These are phyloP conservation scores for Claviceps capensis DNA, from an alignment of 2,329 filamentous ascomycete species.

Conservation along the genomic window DNA sequence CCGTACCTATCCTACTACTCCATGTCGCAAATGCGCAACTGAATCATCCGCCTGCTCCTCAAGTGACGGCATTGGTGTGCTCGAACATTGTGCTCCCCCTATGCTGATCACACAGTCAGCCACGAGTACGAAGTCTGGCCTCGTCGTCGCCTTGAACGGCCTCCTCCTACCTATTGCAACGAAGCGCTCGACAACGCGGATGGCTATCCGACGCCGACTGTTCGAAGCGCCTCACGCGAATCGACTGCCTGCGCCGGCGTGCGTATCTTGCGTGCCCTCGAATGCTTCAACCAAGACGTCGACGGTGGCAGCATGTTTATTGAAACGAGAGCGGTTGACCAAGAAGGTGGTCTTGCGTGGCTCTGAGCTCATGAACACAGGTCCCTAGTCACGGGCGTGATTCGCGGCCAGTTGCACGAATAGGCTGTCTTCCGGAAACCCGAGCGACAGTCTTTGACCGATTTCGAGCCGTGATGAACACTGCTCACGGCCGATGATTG, in stretches of 20 bases:
- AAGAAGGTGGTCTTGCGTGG: neutral
- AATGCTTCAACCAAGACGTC: too few relatives aligned
- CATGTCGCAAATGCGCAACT: neutral
- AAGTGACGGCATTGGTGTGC: neutral
- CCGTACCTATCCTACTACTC: neutral
- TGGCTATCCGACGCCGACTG: neutral
- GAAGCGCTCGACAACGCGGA: neutral
- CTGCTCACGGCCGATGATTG: too few relatives aligned
- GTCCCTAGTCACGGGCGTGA: neutral
- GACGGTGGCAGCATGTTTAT: too few relatives aligned
- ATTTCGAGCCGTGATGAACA: neutral
- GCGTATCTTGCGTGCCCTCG: too few relatives aligned
- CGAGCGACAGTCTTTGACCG: neutral
- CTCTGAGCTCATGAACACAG: neutral
- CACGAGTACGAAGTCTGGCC: neutral
- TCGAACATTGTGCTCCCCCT: neutral
- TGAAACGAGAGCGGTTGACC: too few relatives aligned
- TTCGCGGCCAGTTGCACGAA: conserved; percentile 1
- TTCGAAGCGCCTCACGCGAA: neutral
- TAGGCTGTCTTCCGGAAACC: neutral
- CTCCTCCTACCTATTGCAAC: neutral
- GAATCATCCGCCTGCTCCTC: neutral
- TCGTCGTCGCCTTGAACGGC: neutral
- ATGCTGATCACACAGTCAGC: neutral
- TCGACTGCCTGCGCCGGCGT: neutral